Percentiles rank a stretch among this genome's conserved stretches.
These are phyloP conservation scores for Jamesozyma hellenica DNA, from an alignment of 805 yeast genomes.

Conservation along the genomic window DNA sequence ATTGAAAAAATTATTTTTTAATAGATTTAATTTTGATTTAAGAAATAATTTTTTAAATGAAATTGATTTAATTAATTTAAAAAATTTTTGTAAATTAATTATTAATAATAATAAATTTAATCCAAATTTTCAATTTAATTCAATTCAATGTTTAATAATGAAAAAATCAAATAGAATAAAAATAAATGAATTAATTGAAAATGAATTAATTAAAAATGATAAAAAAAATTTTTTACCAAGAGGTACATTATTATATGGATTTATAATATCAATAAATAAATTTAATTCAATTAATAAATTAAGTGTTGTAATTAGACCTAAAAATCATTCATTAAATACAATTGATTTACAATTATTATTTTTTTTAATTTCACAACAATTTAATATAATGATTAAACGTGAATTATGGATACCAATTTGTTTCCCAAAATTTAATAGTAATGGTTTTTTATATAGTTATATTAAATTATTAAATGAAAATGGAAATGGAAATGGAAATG, in stretches of 20 bases:
- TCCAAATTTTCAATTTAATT: slow-evolving; percentile 54
- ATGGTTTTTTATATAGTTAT: slow-evolving; percentile 79
- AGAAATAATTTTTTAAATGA: slow-evolving; percentile 57
- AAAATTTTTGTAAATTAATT: slow-evolving; percentile 45
- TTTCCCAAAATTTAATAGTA: slow-evolving; percentile 77
- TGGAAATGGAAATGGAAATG: slow-evolving; percentile 3
- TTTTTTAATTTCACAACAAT: slow-evolving; percentile 49
- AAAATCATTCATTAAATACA: slow-evolving; percentile 66
- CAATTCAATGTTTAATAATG: slow-evolving; percentile 54
- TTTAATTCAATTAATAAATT: slow-evolving; percentile 45
- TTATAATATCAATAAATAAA: slow-evolving; percentile 48
- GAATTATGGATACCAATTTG: slow-evolving; percentile 94
- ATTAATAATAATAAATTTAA: slow-evolving; percentile 41
- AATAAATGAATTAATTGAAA: slow-evolving; percentile 29
- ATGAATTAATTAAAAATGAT: slow-evolving; percentile 15
- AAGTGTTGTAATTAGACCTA: slow-evolving; percentile 64
- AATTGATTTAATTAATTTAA: slow-evolving; percentile 63
- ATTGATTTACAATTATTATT: slow-evolving; percentile 70
- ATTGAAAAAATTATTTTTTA: slow-evolving; percentile 54
- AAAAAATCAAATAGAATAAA: slow-evolving; percentile 46
- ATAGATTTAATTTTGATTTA: slow-evolving; percentile 72
- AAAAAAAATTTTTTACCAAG: slow-evolving; percentile 27
- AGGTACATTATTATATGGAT: slow-evolving; percentile 59
- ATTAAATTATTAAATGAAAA: slow-evolving; percentile 44
- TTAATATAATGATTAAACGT: slow-evolving; percentile 31